Base-by-base conservation (phyloP, 2,329 filamentous ascomycete genomes). In the Furcasterigmium sp. region DNA sequence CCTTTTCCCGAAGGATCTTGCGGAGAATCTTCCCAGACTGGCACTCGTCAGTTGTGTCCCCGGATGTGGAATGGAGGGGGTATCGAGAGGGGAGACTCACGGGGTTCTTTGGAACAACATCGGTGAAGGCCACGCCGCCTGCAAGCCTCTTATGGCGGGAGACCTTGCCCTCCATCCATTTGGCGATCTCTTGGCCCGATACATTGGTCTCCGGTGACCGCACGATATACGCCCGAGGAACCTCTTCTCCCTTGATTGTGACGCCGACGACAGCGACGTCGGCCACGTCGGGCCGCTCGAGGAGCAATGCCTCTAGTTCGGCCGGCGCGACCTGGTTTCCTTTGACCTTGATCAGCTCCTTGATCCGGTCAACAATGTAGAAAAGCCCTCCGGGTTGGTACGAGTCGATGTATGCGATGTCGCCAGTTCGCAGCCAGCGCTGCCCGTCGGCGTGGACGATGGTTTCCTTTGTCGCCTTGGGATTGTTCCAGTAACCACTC, bases 401-500 rank as follows among this genome's bases (percentile, higher is more conserved):
- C 23, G 72, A 71, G 41, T 82, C 70, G 48, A 87, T 73, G 53
- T 79, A 84, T 14, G 78, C 84, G 39, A 91, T 75, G 51, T 91
- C 87, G 3, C 87, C 87, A 1, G 85, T 90, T 56, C 79, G 81
- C 47, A 91, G 62, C 86, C 87, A 91, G 15, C 80, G 64, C 23
- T 66, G 72, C 37, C 72, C 74, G 46, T 71, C 65, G 2, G 57
- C 46, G 47, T 76, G 74, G 25, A 66, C 60, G 3, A 74, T 53
- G 1, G 82, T 82, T 36, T 80, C 76, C 11, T 62, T 62, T 1
- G 87, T 91, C 2, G 85, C 86, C 35, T 78, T 69, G 0, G 78
- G 74, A 47, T 84, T 87, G 35, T 73, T 70, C 83, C 86, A 91
- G 62, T 94, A 94, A 6, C 85, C 82, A 46, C 78, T 80, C 76